These are phyloP conservation scores for Pythium brassicae DNA, from an alignment of 352 stramenopile species.

Conservation along the genomic window DNA sequence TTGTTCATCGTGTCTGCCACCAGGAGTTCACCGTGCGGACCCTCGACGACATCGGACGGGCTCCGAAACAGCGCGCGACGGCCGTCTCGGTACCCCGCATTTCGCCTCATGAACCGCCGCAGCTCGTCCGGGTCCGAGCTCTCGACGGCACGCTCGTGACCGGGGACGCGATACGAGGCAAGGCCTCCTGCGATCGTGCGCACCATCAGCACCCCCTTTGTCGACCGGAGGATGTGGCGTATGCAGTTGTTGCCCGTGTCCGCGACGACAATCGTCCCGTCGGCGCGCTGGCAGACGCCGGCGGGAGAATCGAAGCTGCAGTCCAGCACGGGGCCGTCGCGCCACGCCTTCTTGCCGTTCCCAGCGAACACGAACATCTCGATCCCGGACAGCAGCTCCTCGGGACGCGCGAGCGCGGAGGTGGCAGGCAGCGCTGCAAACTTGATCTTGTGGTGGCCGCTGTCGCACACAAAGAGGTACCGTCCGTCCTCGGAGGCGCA, in stretches of 20 bases:
- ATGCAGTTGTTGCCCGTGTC: constrained; percentile 61
- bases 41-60: constrained; percentile 27
- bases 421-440: constrained; percentile 29
- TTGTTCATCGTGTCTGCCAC: constrained; percentile 61
- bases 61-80: constrained; percentile 34
- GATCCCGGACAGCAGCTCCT: constrained; percentile 13
- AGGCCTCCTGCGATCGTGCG: constrained; percentile 34
- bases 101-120: constrained; percentile 8
- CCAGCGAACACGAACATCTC: constrained; percentile 46
- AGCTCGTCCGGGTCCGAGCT: constrained; percentile 7
- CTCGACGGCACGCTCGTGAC: constrained; percentile 3
- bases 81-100: constrained; percentile 28
- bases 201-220: constrained; percentile 23
- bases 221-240: constrained; percentile 24
- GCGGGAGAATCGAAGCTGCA: constrained; percentile 37
- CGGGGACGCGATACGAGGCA: constrained; percentile 4
- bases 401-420: constrained; percentile 16
- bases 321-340: constrained; percentile 33
- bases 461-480: constrained; percentile 53
- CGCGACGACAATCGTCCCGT: constrained; percentile 35
- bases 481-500: constrained; percentile 29
- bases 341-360: constrained; percentile 34
- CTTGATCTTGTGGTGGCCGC: constrained; percentile 49
- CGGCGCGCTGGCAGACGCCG: constrained; percentile 29
- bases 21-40: constrained; percentile 24